Evolutionary conservation across 805 yeast genomes (phyloP).

Genomic region (Lipomyces mesembrius): DNA sequence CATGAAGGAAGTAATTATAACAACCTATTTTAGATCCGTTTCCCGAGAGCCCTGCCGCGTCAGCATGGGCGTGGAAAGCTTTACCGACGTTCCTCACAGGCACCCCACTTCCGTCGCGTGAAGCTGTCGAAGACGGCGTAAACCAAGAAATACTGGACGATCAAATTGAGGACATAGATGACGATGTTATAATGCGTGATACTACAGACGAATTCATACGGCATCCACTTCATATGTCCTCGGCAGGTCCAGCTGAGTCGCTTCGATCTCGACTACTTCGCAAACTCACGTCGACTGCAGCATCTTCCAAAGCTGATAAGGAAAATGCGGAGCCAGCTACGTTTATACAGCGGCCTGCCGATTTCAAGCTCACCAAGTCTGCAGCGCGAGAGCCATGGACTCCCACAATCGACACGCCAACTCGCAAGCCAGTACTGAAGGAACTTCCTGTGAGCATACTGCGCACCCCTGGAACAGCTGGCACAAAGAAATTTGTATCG

Average conservation of each 20-base stretch:
- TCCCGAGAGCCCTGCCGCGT: slow-evolving; percentile 35
- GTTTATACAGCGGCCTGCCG: neutral
- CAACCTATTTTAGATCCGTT: slow-evolving; percentile 16
- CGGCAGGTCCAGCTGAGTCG: slow-evolving; percentile 4
- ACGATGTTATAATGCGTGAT: neutral
- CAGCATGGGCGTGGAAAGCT: slow-evolving; percentile 39
- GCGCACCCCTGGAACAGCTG: slow-evolving; percentile 35
- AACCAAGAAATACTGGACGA: neutral
- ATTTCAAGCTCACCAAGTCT: neutral
- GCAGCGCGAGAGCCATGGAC: neutral
- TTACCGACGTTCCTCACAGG: slow-evolving; percentile 37
- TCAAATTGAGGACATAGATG: slow-evolving; percentile 6
- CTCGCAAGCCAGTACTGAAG: slow-evolving; percentile 12
- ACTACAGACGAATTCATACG: neutral
- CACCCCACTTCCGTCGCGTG: slow-evolving; percentile 30
- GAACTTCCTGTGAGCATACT: slow-evolving; percentile 27
- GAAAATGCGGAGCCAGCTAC: slow-evolving; percentile 11
- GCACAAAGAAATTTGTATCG: slow-evolving; percentile 29
- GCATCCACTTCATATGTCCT: neutral
- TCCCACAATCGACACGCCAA: slow-evolving; percentile 25
- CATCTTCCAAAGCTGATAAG: neutral
- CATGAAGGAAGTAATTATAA: neutral
- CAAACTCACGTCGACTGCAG: slow-evolving; percentile 6
- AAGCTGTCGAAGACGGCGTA: slow-evolving; percentile 6
- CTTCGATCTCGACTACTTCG: slow-evolving; percentile 14